Base-by-base conservation (phyloP, 805 yeast genomes). In the Ogataea ramenticola region DNA sequence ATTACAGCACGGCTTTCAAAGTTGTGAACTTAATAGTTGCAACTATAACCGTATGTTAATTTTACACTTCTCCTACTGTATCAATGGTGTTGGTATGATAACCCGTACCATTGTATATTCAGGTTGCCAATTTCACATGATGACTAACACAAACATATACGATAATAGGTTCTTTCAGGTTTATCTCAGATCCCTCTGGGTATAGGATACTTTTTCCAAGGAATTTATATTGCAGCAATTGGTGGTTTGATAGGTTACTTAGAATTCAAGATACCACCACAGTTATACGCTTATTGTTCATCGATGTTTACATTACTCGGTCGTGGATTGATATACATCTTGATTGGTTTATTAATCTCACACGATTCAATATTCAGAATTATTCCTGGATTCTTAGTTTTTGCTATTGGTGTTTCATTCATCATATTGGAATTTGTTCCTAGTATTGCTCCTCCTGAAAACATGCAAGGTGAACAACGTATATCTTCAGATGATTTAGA, bases 371-470 rank as follows among this genome's bases (percentile, higher is more conserved):
- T 47, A 15, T 63, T 85, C 48, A 72, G 88, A 50, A 55, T 76
- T 33, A 58, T 86, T 36, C 66, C 77, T n/a, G 82, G 82, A 2
- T 49, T 82, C 10, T 41, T 84, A 14, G 66, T 86, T n/a, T 72
- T 77, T 34, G 35, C 77, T 2, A 61, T 79, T 21, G 96, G 96
- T 26, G 57, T 77, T 20, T 74, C 64, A 3, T 87, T 71, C 62
- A 58, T 73, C 40, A 76, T 65, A 1, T 71, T 87, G 55, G 93
- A 87, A 62, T 82, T 83, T 41, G 62, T 85, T 24, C 88, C 90
- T 17, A 75, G 84, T 47, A 68, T 86, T 36, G 81, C 85, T 43
- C 83, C 89, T 26, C 96, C 96, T 17, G 84, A 77, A 45, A 86
- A 83, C 64, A 86, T 88, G 86, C 84, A 74, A 55, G 65, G 72